A percentile compares a stretch with the other conserved stretches of the same genome.
Conservation (phyloP, 768 basidiomycete species). For the Mycena crocata region DNA sequence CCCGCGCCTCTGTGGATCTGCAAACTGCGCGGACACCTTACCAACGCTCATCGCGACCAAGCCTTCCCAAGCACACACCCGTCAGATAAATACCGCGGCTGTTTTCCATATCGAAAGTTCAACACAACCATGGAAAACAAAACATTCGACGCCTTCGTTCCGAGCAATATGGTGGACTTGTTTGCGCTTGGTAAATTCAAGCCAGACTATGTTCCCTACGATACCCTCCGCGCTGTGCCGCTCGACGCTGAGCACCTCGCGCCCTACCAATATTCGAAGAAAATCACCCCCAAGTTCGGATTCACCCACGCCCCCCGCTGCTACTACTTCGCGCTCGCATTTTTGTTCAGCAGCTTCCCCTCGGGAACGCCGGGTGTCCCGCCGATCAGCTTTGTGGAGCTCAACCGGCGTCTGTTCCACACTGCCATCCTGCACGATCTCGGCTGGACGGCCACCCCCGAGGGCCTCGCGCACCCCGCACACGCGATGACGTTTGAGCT, state of each 20-base stretch:
- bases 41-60: too few species aligned
- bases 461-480: background rate
- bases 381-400: conserved; percentile 8
- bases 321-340: conserved; percentile 10
- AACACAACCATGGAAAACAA: too few species aligned
- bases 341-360: conserved; percentile 9
- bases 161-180: too few species aligned
- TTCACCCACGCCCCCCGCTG: conserved; percentile 3
- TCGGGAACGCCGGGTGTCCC: conserved; percentile 4
- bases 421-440: conserved; percentile 8
- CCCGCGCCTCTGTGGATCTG: too few species aligned
- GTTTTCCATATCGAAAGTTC: too few species aligned
- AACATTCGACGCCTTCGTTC: background rate
- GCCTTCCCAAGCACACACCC: too few species aligned
- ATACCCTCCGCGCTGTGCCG: background rate
- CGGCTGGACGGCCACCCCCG: background rate
- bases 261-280: conserved; percentile 5
- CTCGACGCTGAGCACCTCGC: background rate
- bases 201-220: background rate
- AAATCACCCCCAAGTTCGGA: background rate
- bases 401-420: conserved; percentile 1
- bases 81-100: too few species aligned
- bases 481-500: conserved; percentile 15
- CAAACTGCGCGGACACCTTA: too few species aligned
- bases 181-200: background rate